phyloP scores from a whole-genome alignment of 768 basidiomycete genomes.

The Kwoniella bestiolae region DNA sequence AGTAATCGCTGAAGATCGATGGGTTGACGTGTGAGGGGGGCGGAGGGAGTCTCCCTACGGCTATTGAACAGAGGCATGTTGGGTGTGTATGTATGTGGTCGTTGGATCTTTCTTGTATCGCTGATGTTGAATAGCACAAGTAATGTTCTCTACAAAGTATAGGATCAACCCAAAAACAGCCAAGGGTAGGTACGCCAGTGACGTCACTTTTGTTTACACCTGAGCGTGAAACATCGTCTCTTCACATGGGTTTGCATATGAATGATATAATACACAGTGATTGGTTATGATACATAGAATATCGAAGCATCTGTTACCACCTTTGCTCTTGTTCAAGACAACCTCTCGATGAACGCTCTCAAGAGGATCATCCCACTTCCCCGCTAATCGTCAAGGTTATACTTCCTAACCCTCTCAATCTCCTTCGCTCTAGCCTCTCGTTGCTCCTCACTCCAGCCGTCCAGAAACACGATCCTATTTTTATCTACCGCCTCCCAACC shows the following conservation, averaged over 20 bases:
- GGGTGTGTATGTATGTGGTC: not conserved
- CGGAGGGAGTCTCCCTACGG: not conserved
- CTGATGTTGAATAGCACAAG: not conserved
- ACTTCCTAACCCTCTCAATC: slow-evolving; percentile 10
- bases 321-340: too few relatives aligned
- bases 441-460: slow-evolving; percentile 12
- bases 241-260: not conserved
- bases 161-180: not conserved
- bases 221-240: too few relatives aligned
- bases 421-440: slow-evolving; percentile 7
- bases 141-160: too few relatives aligned
- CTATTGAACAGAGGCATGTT: slow-evolving; percentile 2
- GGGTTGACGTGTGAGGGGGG: slow-evolving; percentile 9
- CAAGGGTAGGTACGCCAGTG: not conserved
- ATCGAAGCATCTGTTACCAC: not conserved
- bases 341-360: too few relatives aligned
- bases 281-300: not conserved
- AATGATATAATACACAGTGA: not conserved
- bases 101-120: not conserved
- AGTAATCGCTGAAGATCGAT: slow-evolving; percentile 25
- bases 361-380: too few relatives aligned
- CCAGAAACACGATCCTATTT: slow-evolving; percentile 14
- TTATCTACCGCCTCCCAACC: slow-evolving; percentile 19
- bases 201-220: not conserved
- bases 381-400: slow-evolving; percentile 6